A percentile compares a stretch with the other conserved stretches of the same genome.
Conservation (phyloP, 148 eudicot species). For the Amaranthus hypochondriacus region DNA sequence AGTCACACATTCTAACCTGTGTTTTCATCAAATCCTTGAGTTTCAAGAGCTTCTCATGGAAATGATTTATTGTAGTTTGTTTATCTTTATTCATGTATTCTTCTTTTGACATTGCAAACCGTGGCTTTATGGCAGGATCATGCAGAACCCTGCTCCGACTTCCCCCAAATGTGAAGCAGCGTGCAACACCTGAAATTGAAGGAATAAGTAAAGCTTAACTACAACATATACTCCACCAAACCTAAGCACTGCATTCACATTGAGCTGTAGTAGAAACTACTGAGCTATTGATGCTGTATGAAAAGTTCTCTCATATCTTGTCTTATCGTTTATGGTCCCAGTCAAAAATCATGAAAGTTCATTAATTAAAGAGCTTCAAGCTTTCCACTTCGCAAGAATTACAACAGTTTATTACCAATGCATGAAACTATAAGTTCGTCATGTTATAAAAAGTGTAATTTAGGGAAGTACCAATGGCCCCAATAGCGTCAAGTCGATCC, state of each 20-base stretch:
- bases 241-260: not conserved
- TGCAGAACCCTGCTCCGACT: slow-evolving; percentile 71
- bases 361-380: not conserved
- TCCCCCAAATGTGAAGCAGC: slow-evolving; percentile 98
- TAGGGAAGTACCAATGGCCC: slow-evolving; percentile 74
- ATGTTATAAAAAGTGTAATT: not conserved
- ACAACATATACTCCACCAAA: not conserved
- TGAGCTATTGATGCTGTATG: not conserved
- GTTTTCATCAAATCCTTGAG: slow-evolving; percentile 91
- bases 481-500: slow-evolving; percentile 98
- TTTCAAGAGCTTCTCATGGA: slow-evolving; percentile 92
- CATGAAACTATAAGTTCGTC: not conserved
- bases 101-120: slow-evolving; percentile 65
- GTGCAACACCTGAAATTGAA: slow-evolving; percentile 73
- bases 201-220: not conserved
- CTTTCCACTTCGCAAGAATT: not conserved
- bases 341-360: not conserved
- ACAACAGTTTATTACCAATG: not conserved
- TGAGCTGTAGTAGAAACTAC: not conserved
- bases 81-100: slow-evolving; percentile 78
- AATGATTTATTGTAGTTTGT: slow-evolving; percentile 91
- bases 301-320: not conserved
- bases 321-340: not conserved
- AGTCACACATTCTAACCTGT: slow-evolving; percentile 38
- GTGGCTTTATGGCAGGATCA: slow-evolving; percentile 71